Percentiles rank a stretch among this genome's conserved stretches.
Conservation (phyloP, 1,284 basidiomycete species). For the Fomes fomentarius region DNA sequence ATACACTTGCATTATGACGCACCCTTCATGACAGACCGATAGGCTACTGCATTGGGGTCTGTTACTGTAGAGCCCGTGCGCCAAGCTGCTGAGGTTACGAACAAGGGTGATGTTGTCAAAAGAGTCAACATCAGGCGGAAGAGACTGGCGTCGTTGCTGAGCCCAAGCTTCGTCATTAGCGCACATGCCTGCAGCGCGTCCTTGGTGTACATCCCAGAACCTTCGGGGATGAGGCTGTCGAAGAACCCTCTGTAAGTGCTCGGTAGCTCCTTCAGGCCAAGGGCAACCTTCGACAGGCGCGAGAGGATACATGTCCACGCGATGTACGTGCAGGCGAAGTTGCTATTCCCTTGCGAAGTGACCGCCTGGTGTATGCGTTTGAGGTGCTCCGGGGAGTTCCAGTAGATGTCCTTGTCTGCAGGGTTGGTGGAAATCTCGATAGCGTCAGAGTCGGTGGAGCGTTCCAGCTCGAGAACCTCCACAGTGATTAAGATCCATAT, state of each 20-base stretch:
- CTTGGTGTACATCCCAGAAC: conserved; percentile 50
- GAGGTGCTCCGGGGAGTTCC: conserved; percentile 56
- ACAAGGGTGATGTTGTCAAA: conserved; percentile 69
- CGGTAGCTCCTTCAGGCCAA: conserved; percentile 52
- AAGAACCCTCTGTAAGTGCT: conserved; percentile 59
- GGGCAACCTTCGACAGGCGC: conserved; percentile 49
- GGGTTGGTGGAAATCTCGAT: conserved; percentile 57
- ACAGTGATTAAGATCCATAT: conserved; percentile 80
- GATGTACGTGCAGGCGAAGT: conserved; percentile 71
- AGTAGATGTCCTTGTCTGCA: conserved; percentile 53
- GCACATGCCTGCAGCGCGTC: conserved; percentile 55
- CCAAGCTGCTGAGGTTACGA: conserved; percentile 74
- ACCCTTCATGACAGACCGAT: conserved; percentile 86
- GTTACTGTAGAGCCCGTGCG: conserved; percentile 68
- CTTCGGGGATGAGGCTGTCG: conserved; percentile 50
- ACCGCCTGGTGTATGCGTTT: conserved; percentile 69
- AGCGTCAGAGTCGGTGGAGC: conserved; percentile 56
- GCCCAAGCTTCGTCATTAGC: conserved; percentile 56
- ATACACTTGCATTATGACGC: conserved; percentile 9
- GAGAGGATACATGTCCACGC: conserved; percentile 82
- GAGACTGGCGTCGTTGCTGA: conserved; percentile 58
- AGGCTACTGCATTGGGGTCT: conserved; percentile 82
- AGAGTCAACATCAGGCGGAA: conserved; percentile 58
- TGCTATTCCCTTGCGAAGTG: conserved; percentile 54
- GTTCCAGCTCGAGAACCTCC: conserved; percentile 82